Base-by-base conservation (phyloP, 805 yeast genomes). In the Metschnikowia lunata region DNA sequence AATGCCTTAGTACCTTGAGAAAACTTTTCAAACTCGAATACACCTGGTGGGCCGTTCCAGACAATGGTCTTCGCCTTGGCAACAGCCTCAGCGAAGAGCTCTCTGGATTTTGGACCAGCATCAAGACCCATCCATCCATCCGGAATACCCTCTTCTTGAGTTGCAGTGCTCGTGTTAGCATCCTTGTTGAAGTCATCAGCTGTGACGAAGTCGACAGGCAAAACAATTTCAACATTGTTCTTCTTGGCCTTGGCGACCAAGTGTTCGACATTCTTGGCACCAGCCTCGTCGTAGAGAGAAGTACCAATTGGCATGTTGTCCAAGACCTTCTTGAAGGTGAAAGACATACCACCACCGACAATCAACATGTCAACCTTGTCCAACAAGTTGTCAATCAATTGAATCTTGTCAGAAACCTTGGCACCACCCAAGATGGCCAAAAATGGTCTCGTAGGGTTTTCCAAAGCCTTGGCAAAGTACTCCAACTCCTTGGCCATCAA, bases 21-120 rank as follows among this genome's bases (percentile, higher is more conserved):
- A 67, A 93, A 93, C 63, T 78, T 79, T 58, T 88, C 96, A 64
- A 93, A 93, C 78, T 93, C 99, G 69, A 93, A 93, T 60, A 93
- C 99, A 80, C 99, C 99, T 73, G 99, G 97, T 55, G 99, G 99
- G 70, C 99, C 99, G 79, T 93, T 93, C 99, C 99, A 93, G 67
- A 93, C 93, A 62, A 93, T 91, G 63, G 99, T 93, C 83, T 91
- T 89, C 59, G 99, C 95, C 73, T 84, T 78, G 55, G 85, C 85
- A 60, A 93, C 88, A 54, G 96, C 83, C 56, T 75, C 82, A 56
- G 83, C 79, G 67, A 86, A 93, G 58, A 85, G 78, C 71, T 82
- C 78, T 62, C 80, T 76, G 51, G 96, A 79, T 76, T 87, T 83
- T 74, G 89, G 90, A 74, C 99, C 99, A 62, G 82, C 82, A 73